Evolutionary conservation across 1,284 basidiomycete species (phyloP), one percentile per base, ranked within the genome.

Genomic region (Rhizoctonia solani): DNA sequence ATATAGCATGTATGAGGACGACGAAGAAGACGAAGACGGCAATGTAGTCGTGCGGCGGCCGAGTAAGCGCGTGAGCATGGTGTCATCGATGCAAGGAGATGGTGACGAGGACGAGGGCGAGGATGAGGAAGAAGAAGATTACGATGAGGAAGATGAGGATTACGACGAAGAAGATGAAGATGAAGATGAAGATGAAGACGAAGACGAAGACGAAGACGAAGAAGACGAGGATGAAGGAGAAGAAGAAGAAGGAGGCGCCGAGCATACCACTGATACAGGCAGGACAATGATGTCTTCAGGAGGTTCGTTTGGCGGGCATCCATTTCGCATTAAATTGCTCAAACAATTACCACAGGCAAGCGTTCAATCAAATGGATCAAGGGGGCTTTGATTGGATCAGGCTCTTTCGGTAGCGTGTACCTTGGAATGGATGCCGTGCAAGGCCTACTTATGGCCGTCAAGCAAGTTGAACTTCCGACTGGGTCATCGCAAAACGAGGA

Each of bases 381-480:
- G 74, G 97, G 97, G 56, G 96, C 96, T 2, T 85, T 99, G 70
- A 98, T 99, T 72, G 97, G 97, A 66, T 91, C 93, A 23, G 97
- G 97, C 3, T 95, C 95, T 0, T 98, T 97, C 75, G 95, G 95
- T 41, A 92, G 92, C 72, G 95, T 97, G 29, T 97, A 93, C 78
- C 87, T 99, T 14, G 97, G 95, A 37, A 98, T 99, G 95, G 95
- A 98, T 77, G 93, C 95, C 0, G 85, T 90, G 39, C 93, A 86
- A 54, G 97, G 97, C 30, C 82, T 95, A 11, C 82, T 99, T 69
- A 99, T 99, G 97, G 97, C 97, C 27, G 97, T 99, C 71, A 99
- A 99, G 80, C 96, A 99, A 82, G 97, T 99, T 54, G 93, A 98
- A 74, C 83, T 99, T 29, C 93, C 94, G 0, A 90, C 88, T 0